A percentile compares a stretch with the other conserved stretches of the same genome.
Evolutionary conservation across 495 filamentous ascomycete species (phyloP).

Genomic region (Penicillium maclennaniae): DNA sequence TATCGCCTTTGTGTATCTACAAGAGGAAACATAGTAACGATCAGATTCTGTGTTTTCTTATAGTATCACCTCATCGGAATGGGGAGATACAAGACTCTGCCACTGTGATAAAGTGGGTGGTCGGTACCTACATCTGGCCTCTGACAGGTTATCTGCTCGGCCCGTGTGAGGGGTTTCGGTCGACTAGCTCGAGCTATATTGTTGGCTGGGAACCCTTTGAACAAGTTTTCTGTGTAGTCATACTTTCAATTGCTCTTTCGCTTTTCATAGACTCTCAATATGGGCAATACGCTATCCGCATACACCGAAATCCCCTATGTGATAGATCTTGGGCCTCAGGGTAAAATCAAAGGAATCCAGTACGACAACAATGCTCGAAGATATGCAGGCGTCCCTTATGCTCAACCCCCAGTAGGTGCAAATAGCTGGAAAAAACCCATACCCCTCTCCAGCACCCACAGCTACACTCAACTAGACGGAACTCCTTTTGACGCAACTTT

Average conservation of each 20-base stretch:
- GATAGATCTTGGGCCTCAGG: slow-evolving; percentile 3
- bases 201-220: background rate
- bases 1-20: no score
- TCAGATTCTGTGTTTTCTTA: no score
- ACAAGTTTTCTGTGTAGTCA: background rate
- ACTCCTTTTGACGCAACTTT: slow-evolving; percentile 33
- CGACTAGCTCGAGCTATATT: background rate
- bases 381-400: slow-evolving; percentile 25
- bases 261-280: background rate
- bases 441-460: slow-evolving; percentile 35
- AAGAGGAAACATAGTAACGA: no score
- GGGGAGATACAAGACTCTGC: background rate
- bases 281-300: slow-evolving; percentile 15
- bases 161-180: background rate
- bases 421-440: slow-evolving; percentile 41
- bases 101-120: no score
- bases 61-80: no score
- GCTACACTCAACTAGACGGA: slow-evolving; percentile 17
- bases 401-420: slow-evolving; percentile 7
- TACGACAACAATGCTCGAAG: slow-evolving; percentile 22
- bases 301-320: slow-evolving; percentile 5
- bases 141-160: background rate
- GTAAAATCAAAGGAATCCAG: slow-evolving; percentile 19
- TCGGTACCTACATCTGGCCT: background rate
- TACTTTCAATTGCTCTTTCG: background rate